Percentiles rank a stretch among this genome's conserved stretches.
These are phyloP conservation scores for Fusarium sp. DNA, from an alignment of 2,329 filamentous ascomycete genomes.

Conservation along the genomic window DNA sequence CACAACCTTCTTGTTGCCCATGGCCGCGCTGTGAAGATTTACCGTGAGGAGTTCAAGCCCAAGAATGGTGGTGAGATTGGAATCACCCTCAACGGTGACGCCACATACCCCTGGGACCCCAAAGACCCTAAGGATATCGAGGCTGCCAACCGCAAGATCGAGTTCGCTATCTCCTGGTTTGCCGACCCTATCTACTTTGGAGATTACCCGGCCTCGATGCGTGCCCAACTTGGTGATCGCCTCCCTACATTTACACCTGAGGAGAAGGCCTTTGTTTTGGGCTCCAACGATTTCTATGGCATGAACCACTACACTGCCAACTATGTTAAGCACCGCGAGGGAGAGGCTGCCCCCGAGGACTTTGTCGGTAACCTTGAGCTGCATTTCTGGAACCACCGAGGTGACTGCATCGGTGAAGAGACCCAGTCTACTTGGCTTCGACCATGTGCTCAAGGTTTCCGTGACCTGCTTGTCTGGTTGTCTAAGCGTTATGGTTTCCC, in stretches of 20 bases:
- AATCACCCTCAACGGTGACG: constrained; percentile 89
- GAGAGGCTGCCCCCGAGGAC: constrained; percentile 71
- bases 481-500: constrained; percentile 80
- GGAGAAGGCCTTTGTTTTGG: constrained; percentile 78
- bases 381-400: constrained; percentile 75
- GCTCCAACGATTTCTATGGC: constrained; percentile 93
- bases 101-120: constrained; percentile 84
- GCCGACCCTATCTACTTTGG: constrained; percentile 88
- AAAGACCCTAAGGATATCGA: constrained; percentile 79
- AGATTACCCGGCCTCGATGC: constrained; percentile 86
- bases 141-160: constrained; percentile 82
- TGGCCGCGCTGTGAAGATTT: constrained; percentile 81
- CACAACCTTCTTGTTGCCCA: constrained; percentile 86
- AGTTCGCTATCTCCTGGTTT: constrained; percentile 90
- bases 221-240: constrained; percentile 80
- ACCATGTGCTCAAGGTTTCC: constrained; percentile 80
- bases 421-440: constrained; percentile 86
- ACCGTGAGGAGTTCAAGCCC: constrained; percentile 83
- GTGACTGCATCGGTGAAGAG: constrained; percentile 80
- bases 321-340: constrained; percentile 80
- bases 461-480: constrained; percentile 80
- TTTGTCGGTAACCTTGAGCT: constrained; percentile 80
- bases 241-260: constrained; percentile 79
- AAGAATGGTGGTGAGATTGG: constrained; percentile 80
- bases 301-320: constrained; percentile 96